Evolutionary conservation across 441 rosid species (phyloP).

Genomic region (Dalechampia spathulata): DNA sequence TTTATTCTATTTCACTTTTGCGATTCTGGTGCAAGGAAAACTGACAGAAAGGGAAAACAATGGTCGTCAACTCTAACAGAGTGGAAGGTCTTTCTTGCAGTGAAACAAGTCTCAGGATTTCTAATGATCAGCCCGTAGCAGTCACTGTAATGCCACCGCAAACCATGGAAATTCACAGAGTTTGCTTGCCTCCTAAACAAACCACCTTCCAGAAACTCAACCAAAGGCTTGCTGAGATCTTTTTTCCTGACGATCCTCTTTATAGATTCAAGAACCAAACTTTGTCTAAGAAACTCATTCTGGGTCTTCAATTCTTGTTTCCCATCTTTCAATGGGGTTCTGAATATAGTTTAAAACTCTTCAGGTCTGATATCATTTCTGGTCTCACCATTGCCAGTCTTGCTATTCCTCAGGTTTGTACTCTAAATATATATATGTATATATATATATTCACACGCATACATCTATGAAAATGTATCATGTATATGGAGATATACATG

Average conservation of each 20-base stretch:
- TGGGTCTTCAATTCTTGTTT: conserved; percentile 64
- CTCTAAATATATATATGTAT: neutral
- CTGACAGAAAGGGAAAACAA: conserved; percentile 2
- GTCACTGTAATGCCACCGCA: conserved; percentile 15
- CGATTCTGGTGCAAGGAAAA: neutral
- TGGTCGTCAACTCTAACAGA: conserved; percentile 47
- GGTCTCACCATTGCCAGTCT: conserved; percentile 99
- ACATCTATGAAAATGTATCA: neutral
- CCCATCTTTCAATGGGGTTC: conserved; percentile 87
- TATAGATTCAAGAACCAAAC: conserved; percentile 72
- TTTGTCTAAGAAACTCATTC: conserved; percentile 38
- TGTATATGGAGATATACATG: neutral
- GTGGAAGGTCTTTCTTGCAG: conserved; percentile 35
- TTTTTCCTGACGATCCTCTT: conserved; percentile 96
- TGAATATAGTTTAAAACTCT: conserved; percentile 46
- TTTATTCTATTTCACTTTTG: neutral
- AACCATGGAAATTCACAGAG: conserved; percentile 51
- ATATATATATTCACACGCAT: neutral
- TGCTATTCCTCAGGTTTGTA: conserved; percentile 87
- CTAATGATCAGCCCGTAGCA: conserved; percentile 10
- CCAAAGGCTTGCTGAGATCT: conserved; percentile 54
- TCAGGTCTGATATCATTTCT: conserved; percentile 82
- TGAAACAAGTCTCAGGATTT: conserved; percentile 19
- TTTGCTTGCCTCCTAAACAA: conserved; percentile 57
- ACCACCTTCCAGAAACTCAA: conserved; percentile 63